Evolutionary conservation across 345 rosid species (phyloP).

Genomic region (Eucalyptus urophylla): DNA sequence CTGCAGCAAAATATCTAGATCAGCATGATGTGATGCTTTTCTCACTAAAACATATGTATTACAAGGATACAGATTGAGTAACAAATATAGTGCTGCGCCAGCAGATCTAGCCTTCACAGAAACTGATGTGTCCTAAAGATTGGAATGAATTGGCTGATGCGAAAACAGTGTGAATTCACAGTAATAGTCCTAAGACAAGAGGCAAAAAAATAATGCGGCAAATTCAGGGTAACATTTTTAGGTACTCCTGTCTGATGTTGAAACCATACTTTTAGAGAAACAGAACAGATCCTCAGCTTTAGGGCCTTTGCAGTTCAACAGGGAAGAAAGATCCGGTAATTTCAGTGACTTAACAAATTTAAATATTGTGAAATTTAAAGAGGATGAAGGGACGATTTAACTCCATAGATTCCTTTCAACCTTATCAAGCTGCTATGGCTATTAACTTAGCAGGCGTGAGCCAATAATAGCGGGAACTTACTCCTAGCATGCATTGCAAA

Average conservation of each 20-base stretch:
- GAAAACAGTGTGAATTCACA: neutral
- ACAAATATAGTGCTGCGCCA: neutral
- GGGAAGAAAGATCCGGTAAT: neutral
- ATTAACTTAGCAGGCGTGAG: neutral
- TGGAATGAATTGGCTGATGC: neutral
- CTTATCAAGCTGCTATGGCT: neutral
- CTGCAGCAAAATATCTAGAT: neutral
- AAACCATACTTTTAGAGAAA: neutral
- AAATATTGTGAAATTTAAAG: neutral
- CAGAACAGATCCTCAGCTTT: neutral
- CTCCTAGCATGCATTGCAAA: neutral
- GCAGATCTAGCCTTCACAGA: neutral
- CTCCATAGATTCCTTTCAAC: neutral
- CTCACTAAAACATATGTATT: neutral
- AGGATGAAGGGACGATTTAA: neutral
- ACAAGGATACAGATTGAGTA: neutral
- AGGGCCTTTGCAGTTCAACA: neutral
- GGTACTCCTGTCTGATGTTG: neutral
- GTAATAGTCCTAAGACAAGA: neutral
- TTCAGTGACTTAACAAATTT: neutral
- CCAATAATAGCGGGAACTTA: neutral
- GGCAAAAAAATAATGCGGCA: neutral
- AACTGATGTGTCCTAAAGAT: neutral
- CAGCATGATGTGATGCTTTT: neutral
- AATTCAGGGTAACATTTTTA: neutral